phyloP scores from a whole-genome alignment of 1,139 yeast species.

The Saccharomyces hybrid region DNA sequence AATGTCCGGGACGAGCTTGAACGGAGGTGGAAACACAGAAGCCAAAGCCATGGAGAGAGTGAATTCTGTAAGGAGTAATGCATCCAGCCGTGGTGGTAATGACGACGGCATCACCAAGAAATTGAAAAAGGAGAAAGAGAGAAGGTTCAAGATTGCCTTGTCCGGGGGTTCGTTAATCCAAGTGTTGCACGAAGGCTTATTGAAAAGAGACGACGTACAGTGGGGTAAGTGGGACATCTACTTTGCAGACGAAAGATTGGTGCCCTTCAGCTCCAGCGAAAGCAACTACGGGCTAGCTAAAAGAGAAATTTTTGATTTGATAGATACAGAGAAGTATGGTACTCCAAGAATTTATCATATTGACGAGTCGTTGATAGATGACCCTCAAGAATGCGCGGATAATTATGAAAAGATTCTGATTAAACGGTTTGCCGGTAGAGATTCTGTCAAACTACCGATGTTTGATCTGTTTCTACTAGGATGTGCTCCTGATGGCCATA shows the following conservation, averaged over 20 bases:
- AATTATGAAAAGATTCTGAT: slow-evolving; percentile 79
- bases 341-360: slow-evolving; percentile 76
- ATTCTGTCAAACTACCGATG: slow-evolving; percentile 89
- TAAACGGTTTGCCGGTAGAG: slow-evolving; percentile 91
- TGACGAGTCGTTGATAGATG: slow-evolving; percentile 66
- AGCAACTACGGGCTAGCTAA: slow-evolving; percentile 89
- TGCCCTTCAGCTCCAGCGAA: slow-evolving; percentile 75
- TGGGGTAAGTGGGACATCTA: slow-evolving; percentile 97
- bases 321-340: slow-evolving; percentile 41
- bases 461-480: slow-evolving; percentile 87
- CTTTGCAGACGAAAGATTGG: slow-evolving; percentile 94
- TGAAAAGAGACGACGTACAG: slow-evolving; percentile 63
- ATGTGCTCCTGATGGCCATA: slow-evolving; percentile 98
- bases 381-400: slow-evolving; percentile 94
- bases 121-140: slow-evolving; percentile 27
- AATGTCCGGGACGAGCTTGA: slow-evolving; percentile 15
- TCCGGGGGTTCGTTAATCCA: slow-evolving; percentile 89
- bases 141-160: slow-evolving; percentile 78
- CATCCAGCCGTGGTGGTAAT: slow-evolving; percentile 7
- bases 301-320: slow-evolving; percentile 66
- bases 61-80: slow-evolving; percentile 12
- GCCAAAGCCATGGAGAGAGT: slow-evolving; percentile 11
- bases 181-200: slow-evolving; percentile 77
- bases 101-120: slow-evolving; percentile 7
- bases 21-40: slow-evolving; percentile 2